Base-by-base conservation (phyloP, 768 basidiomycete species). In the Amanita inopinata region DNA sequence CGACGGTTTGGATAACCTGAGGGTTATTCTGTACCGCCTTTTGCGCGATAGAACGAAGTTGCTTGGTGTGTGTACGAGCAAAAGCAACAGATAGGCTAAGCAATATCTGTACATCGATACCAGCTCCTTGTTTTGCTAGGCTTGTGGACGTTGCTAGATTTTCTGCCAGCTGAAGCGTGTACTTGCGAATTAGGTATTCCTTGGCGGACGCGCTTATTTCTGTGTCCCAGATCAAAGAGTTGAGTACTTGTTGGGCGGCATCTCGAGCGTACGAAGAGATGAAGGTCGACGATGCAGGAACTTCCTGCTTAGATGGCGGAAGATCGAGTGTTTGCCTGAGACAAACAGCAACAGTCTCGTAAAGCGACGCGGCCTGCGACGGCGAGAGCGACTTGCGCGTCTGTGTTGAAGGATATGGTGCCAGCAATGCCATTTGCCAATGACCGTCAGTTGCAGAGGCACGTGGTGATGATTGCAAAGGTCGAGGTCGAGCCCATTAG, bases 81-180 rank as follows among this genome's bases (percentile, higher is more conserved):
- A 78, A 83, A 3, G 69, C 65, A 45, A 85, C 67, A 17, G 75
- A 60, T 9, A 87, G 65, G 57, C 86, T 80, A 8, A 86, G 61
- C 2, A 88, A 62, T 0, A 69, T 72, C 46, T 67, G 68, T 4
- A 72, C 53, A 40, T 76, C 76, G 8, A 83, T 55, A 9, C 61
- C 65, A 1, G 46, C 46, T 11, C 56, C 53, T n/a, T 58, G 38
- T 2, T 60, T 31, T n/a, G 34, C 15, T 8, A 39, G 20, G 20
- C 20, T 39, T n/a, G 44, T 33, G 8, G 36, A 54, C 2, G 56
- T 50, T 1, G 68, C 74, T 14, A 80, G 53, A 31, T 69, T 72
- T 51, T 78, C 74, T 0, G 82, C 73, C 4, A 87, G 70, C 4
- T 69, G 51, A 5, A 87, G 60, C 0, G 70, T 66, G 23, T 65